These are phyloP conservation scores for Tetrapisispora namnaoensis DNA, from an alignment of 805 yeast genomes.

Conservation along the genomic window DNA sequence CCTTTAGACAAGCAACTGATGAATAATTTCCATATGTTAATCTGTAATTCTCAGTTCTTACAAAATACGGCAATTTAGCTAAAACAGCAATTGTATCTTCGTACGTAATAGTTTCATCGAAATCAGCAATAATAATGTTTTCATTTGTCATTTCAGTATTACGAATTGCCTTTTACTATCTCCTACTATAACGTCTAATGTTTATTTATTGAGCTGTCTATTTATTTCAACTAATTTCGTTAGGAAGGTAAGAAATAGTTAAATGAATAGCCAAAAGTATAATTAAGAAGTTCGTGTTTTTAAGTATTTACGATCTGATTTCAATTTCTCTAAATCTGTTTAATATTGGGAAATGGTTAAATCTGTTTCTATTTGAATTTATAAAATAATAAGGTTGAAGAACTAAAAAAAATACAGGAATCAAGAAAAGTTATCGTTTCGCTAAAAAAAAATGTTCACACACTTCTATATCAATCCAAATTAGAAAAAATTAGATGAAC, in stretches of 20 bases:
- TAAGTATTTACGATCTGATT: no score
- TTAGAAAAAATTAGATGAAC: slow-evolving; percentile 2
- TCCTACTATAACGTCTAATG: no score
- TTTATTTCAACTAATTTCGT: no score
- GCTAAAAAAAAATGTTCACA: slow-evolving; percentile 1
- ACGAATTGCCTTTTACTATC: no score
- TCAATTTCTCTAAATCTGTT: no score
- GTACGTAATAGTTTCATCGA: slow-evolving; percentile 27
- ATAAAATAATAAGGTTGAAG: background rate
- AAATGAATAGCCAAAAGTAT: no score
- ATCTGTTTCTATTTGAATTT: no score
- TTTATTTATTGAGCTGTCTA: no score
- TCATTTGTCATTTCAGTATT: background rate
- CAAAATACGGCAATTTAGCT: slow-evolving; percentile 17
- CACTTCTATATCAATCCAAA: slow-evolving; percentile 6
- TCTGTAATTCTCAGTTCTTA: slow-evolving; percentile 3
- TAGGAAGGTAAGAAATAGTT: no score
- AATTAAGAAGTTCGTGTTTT: no score
- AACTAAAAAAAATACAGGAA: background rate
- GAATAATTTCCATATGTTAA: slow-evolving; percentile 7
- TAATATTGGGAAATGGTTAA: no score
- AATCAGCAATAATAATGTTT: slow-evolving; percentile 17
- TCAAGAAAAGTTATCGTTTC: background rate
- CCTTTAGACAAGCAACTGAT: background rate
- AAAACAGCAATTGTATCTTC: slow-evolving; percentile 21